Conservation (phyloP, 768 basidiomycete genomes). For the Tulasnella sp. region DNA sequence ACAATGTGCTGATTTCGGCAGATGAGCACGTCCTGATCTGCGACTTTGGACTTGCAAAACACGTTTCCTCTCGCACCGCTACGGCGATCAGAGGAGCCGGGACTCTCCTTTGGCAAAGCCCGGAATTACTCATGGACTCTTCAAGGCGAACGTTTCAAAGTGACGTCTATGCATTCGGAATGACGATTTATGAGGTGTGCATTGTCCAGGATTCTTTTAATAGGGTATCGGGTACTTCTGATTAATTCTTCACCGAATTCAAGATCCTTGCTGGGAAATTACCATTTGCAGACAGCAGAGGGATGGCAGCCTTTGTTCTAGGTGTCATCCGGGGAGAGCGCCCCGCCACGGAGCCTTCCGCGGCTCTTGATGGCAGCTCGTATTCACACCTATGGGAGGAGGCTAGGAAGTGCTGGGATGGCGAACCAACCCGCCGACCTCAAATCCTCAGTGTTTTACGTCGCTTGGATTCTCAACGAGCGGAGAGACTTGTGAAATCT, state of each 20-base stretch:
- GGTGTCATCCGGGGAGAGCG: not conserved
- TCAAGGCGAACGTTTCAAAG: not conserved
- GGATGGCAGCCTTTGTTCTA: not conserved
- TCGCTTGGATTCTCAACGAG: not conserved
- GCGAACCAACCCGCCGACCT: not conserved
- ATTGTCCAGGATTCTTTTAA: too few relatives aligned
- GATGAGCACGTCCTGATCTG: too few relatives aligned
- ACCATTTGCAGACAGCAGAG: not conserved
- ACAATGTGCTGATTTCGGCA: too few relatives aligned
- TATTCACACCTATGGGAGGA: conserved; percentile 1
- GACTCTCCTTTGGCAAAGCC: not conserved
- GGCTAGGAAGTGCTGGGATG: conserved; percentile 1
- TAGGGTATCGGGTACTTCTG: not conserved
- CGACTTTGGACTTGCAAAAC: too few relatives aligned
- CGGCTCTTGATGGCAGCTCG: not conserved
- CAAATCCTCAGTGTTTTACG: not conserved
- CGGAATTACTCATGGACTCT: not conserved
- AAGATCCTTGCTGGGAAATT: not conserved
- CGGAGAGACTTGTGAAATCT: not conserved
- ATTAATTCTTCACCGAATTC: not conserved
- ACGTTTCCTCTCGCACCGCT: not conserved
- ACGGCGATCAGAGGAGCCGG: not conserved
- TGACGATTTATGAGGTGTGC: not conserved
- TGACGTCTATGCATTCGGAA: not conserved
- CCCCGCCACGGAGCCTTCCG: not conserved